Evolutionary conservation across 2,329 filamentous ascomycete species (phyloP).

Genomic region (Aspergillus sp.): DNA sequence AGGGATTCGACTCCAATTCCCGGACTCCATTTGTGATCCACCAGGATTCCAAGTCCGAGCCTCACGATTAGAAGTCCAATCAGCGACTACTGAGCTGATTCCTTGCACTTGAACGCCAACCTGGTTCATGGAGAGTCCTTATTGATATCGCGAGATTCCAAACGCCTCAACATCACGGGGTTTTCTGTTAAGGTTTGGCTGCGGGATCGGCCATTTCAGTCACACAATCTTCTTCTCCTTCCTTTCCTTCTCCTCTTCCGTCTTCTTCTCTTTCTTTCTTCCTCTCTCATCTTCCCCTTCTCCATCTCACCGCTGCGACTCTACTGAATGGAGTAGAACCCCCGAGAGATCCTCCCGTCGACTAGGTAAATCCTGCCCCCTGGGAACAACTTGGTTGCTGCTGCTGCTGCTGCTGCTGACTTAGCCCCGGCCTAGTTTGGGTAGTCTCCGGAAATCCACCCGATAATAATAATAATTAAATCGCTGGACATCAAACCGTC

Average conservation of each 20-base stretch:
- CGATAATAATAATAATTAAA: background rate
- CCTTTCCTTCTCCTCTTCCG: background rate
- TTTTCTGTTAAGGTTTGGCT: background rate
- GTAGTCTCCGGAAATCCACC: constrained; percentile 8
- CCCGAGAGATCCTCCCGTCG: too few relatives aligned
- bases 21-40: too few relatives aligned
- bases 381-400: background rate
- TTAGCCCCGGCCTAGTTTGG: constrained; percentile 2
- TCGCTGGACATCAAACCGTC: constrained; percentile 7
- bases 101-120: too few relatives aligned
- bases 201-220: background rate
- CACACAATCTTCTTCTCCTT: background rate
- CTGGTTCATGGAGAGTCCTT: too few relatives aligned
- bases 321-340: background rate
- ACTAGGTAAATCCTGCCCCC: background rate
- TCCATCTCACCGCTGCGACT: background rate
- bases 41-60: too few relatives aligned
- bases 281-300: constrained; percentile 1
- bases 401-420: constrained; percentile 4
- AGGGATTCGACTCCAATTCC: too few relatives aligned
- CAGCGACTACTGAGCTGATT: too few relatives aligned
- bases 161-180: background rate
- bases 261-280: background rate
- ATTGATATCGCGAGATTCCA: too few relatives aligned
- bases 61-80: too few relatives aligned